Percentiles rank a stretch among this genome's conserved stretches.
Conservation (phyloP, 2,329 filamentous ascomycete species). For the Exophiala aquamarina region DNA sequence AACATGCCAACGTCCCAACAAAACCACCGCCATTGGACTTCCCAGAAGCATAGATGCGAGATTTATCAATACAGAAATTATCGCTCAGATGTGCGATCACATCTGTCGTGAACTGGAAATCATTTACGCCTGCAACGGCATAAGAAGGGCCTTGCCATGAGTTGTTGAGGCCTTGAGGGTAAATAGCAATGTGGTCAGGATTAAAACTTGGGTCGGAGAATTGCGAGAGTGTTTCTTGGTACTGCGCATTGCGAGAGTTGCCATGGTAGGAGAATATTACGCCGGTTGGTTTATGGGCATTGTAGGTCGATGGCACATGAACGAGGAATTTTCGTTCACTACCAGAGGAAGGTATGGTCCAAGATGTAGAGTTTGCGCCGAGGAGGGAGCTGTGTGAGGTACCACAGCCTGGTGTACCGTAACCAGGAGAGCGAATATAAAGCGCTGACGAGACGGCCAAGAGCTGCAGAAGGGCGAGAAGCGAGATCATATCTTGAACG, state of each 20-base stretch:
- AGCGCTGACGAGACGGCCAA: too few species aligned
- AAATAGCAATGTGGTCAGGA: slow-evolving; percentile 45
- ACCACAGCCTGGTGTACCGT: too few species aligned
- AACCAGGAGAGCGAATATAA: too few species aligned
- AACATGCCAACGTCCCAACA: slow-evolving; percentile 49
- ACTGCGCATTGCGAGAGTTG: slow-evolving; percentile 35
- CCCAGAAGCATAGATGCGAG: slow-evolving; percentile 47
- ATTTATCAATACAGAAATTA: slow-evolving; percentile 47
- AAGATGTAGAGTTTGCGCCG: too few species aligned
- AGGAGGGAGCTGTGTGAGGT: too few species aligned
- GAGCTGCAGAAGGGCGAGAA: too few species aligned
- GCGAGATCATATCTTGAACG: too few species aligned
- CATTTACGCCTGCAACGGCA: slow-evolving; percentile 37
- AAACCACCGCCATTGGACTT: slow-evolving; percentile 59
- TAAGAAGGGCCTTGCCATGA: slow-evolving; percentile 47
- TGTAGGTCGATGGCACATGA: slow-evolving; percentile 36
- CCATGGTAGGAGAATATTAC: slow-evolving; percentile 53
- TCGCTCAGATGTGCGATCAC: slow-evolving; percentile 41
- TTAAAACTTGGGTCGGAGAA: slow-evolving; percentile 48
- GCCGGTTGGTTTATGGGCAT: slow-evolving; percentile 36
- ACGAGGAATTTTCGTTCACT: slow-evolving; percentile 15
- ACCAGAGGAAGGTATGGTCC: too few species aligned
- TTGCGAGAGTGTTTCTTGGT: slow-evolving; percentile 44
- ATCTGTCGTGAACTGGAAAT: slow-evolving; percentile 47
- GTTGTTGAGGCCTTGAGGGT: slow-evolving; percentile 42